Conservation (phyloP, 805 yeast species). For the Metschnikowia aberdeeniae region DNA sequence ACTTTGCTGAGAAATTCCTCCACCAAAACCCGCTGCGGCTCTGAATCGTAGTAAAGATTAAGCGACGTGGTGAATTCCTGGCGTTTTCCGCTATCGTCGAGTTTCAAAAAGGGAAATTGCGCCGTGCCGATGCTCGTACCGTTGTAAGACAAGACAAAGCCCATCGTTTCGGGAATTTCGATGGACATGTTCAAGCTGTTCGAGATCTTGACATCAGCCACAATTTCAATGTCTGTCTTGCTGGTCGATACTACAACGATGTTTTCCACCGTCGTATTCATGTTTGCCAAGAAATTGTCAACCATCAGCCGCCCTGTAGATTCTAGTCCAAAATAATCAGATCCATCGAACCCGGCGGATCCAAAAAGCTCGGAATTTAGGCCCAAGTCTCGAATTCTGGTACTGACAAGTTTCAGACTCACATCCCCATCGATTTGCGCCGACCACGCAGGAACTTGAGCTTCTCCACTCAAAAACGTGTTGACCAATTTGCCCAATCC, state of each 20-base stretch:
- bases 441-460: neutral
- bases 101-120: conserved; percentile 18
- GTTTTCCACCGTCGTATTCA: conserved; percentile 5
- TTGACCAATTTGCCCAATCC: neutral
- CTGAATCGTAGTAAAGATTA: conserved; percentile 12
- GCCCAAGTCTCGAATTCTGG: neutral
- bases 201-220: conserved; percentile 25
- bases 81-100: conserved; percentile 15
- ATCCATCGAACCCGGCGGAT: no score
- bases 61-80: conserved; percentile 20
- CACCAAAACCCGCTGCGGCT: conserved; percentile 4
- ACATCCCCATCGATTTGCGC: neutral
- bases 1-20: conserved; percentile 22
- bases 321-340: neutral
- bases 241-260: conserved; percentile 27
- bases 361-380: neutral
- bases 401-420: neutral
- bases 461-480: neutral
- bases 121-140: conserved; percentile 32
- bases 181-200: conserved; percentile 31
- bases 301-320: neutral
- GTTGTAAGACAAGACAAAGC: conserved; percentile 28
- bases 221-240: conserved; percentile 19
- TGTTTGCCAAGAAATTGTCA: neutral
- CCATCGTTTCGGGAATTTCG: conserved; percentile 21